Percentiles rank a stretch among this genome's conserved stretches.
Evolutionary conservation across 371 early-diverging fungal genomes (phyloP).

Genomic region (Mortierella sp.): DNA sequence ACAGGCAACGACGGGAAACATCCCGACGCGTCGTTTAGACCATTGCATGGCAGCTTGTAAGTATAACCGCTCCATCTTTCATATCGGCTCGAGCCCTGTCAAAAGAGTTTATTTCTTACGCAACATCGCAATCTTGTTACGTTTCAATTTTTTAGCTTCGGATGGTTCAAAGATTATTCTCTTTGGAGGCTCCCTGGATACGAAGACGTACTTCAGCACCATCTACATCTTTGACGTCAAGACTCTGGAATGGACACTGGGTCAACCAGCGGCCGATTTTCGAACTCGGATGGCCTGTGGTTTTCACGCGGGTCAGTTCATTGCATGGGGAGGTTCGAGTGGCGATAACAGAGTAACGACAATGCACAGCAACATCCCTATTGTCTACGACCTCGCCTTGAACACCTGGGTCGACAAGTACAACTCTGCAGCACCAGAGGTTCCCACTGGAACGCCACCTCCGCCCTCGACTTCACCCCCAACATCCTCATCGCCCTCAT

Average conservation of each 20-base stretch:
- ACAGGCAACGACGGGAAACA: conserved; percentile 27
- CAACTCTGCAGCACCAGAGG: background rate
- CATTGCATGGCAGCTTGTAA: conserved; percentile 41
- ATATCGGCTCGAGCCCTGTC: background rate
- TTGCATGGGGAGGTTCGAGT: conserved; percentile 36
- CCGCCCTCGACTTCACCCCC: background rate
- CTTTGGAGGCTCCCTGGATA: conserved; percentile 38
- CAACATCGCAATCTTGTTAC: too few relatives aligned
- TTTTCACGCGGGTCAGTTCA: conserved; percentile 22
- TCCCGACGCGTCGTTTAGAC: conserved; percentile 36
- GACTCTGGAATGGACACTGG: conserved; percentile 17
- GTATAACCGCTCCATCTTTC: background rate
- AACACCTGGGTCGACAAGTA: conserved; percentile 19
- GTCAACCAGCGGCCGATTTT: conserved; percentile 2
- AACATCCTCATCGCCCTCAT: background rate
- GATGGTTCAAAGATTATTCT: conserved; percentile 41
- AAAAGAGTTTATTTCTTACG: too few relatives aligned
- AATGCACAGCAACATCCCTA: conserved; percentile 17
- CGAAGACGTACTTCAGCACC: conserved; percentile 11
- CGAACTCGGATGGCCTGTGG: conserved; percentile 43
- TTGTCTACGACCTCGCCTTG: conserved; percentile 16
- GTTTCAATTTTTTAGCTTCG: conserved; percentile 12
- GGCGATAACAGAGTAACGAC: conserved; percentile 15
- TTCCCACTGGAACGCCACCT: background rate
- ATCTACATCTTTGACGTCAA: conserved; percentile 35